Evolutionary conservation across 2,329 filamentous ascomycete genomes (phyloP).

Genomic region (Fusarium nurragi): DNA sequence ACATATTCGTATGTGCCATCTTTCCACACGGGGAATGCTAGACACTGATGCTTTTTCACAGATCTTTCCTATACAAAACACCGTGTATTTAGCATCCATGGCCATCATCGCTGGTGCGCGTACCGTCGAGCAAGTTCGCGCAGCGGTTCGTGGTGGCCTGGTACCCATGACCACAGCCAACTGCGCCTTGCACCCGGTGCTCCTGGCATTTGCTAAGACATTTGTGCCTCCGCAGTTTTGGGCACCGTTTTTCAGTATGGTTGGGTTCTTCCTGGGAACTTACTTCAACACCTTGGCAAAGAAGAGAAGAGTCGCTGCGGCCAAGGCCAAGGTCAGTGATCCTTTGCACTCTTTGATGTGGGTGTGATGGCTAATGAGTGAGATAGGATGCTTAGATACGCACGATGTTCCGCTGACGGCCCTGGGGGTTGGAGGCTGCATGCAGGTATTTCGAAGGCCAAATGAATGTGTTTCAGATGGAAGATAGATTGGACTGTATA

Average conservation of each 20-base stretch:
- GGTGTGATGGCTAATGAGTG: not conserved
- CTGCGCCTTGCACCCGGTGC: slow-evolving; percentile 12
- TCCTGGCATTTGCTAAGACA: slow-evolving; percentile 4
- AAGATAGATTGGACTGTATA: not conserved
- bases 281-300: slow-evolving; percentile 16
- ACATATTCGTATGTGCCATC: slow-evolving; percentile 1
- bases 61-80: slow-evolving; percentile 25
- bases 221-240: slow-evolving; percentile 5
- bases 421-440: not conserved
- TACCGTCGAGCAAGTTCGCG: slow-evolving; percentile 10
- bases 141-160: slow-evolving; percentile 2
- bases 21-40: rapidly evolving
- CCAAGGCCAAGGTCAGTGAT: slow-evolving; percentile 35
- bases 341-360: not conserved
- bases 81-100: slow-evolving; percentile 23
- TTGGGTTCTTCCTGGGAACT: slow-evolving; percentile 11
- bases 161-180: slow-evolving; percentile 19
- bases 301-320: slow-evolving; percentile 9
- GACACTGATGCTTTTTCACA: not conserved
- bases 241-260: slow-evolving; percentile 12
- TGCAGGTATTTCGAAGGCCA: not conserved
- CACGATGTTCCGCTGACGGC: not conserved
- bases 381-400: not conserved
- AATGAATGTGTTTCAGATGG: not conserved
- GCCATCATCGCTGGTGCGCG: slow-evolving; percentile 21